A percentile compares a stretch with the other conserved stretches of the same genome.
These are phyloP conservation scores for Tinospora cordifolia DNA, from an alignment of 164 flowering plant genomes.

Conservation along the genomic window DNA sequence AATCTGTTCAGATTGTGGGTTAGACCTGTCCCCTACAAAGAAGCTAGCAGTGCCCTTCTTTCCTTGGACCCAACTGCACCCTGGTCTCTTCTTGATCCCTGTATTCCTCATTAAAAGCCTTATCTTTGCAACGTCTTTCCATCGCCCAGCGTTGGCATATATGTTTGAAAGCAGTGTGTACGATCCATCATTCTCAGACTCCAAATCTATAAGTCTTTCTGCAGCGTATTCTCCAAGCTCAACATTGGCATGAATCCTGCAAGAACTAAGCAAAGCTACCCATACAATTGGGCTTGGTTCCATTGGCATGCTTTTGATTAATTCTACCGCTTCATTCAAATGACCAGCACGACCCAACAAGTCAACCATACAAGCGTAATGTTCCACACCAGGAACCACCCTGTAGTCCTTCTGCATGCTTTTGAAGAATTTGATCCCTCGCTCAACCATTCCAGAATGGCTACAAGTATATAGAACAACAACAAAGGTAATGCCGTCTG, in stretches of 20 bases:
- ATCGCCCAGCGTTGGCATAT: constrained; percentile 70
- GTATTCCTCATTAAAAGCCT: constrained; percentile 54
- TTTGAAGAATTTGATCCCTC: constrained; percentile 45
- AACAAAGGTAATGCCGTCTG: constrained; percentile 63
- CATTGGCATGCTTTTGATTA: constrained; percentile 63
- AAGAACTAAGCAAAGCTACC: constrained; percentile 68
- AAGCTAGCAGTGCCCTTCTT: constrained; percentile 51
- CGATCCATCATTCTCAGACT: constrained; percentile 51
- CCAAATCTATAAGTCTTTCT: constrained; percentile 34
- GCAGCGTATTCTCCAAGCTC: constrained; percentile 68
- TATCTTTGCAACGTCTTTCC: constrained; percentile 77
- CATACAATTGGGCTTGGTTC: constrained; percentile 57
- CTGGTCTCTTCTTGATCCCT: constrained; percentile 77
- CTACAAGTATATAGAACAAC: constrained; percentile 82
- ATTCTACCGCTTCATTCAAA: constrained; percentile 48
- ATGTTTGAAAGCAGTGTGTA: constrained; percentile 72
- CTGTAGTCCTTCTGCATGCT: constrained; percentile 49
- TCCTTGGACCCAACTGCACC: constrained; percentile 79
- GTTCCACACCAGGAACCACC: constrained; percentile 52
- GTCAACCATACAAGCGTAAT: constrained; percentile 75
- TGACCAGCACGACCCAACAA: constrained; percentile 79
- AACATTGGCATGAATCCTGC: constrained; percentile 58
- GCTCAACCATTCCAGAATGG: constrained; percentile 65
- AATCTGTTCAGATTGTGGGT: constrained; percentile 52
- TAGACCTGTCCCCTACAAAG: constrained; percentile 67